These are phyloP conservation scores for Jackrogersella minutella DNA, from an alignment of 495 filamentous ascomycete species.

Conservation along the genomic window DNA sequence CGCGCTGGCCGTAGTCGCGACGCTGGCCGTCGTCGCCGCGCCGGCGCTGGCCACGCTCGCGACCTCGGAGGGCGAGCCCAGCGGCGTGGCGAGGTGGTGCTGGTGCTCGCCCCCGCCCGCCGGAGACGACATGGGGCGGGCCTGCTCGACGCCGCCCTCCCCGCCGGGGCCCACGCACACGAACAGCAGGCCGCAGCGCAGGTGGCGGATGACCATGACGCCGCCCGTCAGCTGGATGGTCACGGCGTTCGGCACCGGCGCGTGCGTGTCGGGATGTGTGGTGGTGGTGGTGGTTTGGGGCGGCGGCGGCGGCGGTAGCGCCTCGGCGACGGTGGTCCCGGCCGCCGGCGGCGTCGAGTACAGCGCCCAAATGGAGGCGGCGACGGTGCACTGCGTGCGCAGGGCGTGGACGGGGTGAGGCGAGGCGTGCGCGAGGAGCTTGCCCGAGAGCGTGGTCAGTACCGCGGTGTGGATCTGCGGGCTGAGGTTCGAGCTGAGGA, in stretches of 20 bases:
- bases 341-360: slow-evolving; percentile 42
- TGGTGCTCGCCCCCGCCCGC: slow-evolving; percentile 1
- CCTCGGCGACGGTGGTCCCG: slow-evolving; percentile 19
- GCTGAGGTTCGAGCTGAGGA: slow-evolving; percentile 58
- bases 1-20: slow-evolving; percentile 35
- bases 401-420: slow-evolving; percentile 51
- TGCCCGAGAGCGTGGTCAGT: slow-evolving; percentile 56
- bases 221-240: slow-evolving; percentile 58
- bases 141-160: slow-evolving; percentile 5
- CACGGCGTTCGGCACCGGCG: slow-evolving; percentile 47
- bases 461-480: slow-evolving; percentile 51
- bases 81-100: slow-evolving; percentile 27
- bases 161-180: slow-evolving; percentile 58
- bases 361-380: slow-evolving; percentile 56
- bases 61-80: slow-evolving; percentile 49
- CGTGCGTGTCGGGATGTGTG: too few species aligned
- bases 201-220: slow-evolving; percentile 56
- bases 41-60: slow-evolving; percentile 45
- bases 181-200: slow-evolving; percentile 61
- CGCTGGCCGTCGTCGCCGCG: slow-evolving; percentile 44
- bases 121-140: slow-evolving; percentile 23
- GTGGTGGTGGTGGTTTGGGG: too few species aligned
- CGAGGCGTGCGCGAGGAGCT: slow-evolving; percentile 59
- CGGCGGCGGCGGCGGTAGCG: slow-evolving; percentile 21
- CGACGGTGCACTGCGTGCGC: slow-evolving; percentile 58